Conservation (phyloP, 805 yeast species). For the Saturnispora bothae region DNA sequence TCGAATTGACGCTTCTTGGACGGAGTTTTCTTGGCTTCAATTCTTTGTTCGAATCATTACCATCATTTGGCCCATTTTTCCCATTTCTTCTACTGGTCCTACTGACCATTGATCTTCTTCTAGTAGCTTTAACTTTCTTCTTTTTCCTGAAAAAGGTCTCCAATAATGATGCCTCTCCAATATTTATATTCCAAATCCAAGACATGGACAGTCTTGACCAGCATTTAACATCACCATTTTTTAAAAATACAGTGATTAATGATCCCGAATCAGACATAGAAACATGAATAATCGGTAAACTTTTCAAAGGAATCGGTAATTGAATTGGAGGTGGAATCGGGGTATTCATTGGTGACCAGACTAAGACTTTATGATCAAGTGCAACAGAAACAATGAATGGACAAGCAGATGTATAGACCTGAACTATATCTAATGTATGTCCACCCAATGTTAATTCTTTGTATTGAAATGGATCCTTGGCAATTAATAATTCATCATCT, state of each 20-base stretch:
- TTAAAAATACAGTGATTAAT: conserved; percentile 44
- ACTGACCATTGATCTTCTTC: conserved; percentile 23
- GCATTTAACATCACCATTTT: conserved; percentile 43
- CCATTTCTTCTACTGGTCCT: conserved; percentile 7
- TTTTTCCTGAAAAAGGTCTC: conserved; percentile 53
- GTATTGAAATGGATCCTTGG: conserved; percentile 18
- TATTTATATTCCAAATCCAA: conserved; percentile 45
- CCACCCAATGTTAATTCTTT: conserved; percentile 34
- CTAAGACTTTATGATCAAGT: conserved; percentile 56
- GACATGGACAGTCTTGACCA: conserved; percentile 46
- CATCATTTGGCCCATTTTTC: background rate
- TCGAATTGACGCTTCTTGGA: background rate
- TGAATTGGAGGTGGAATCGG: background rate
- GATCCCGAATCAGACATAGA: conserved; percentile 51
- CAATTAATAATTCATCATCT: conserved; percentile 1
- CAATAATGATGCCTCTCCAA: conserved; percentile 31
- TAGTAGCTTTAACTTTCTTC: conserved; percentile 31
- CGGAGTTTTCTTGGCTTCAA: background rate
- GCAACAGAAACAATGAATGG: conserved; percentile 65
- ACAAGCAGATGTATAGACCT: conserved; percentile 47
- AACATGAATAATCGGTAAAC: conserved; percentile 55
- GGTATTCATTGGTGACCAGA: conserved; percentile 58
- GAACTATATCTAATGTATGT: conserved; percentile 55
- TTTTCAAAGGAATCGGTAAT: conserved; percentile 34
- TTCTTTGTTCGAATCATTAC: background rate